phyloP scores from a whole-genome alignment of 2,329 filamentous ascomycete species.

The Calonectria ilicicola region DNA sequence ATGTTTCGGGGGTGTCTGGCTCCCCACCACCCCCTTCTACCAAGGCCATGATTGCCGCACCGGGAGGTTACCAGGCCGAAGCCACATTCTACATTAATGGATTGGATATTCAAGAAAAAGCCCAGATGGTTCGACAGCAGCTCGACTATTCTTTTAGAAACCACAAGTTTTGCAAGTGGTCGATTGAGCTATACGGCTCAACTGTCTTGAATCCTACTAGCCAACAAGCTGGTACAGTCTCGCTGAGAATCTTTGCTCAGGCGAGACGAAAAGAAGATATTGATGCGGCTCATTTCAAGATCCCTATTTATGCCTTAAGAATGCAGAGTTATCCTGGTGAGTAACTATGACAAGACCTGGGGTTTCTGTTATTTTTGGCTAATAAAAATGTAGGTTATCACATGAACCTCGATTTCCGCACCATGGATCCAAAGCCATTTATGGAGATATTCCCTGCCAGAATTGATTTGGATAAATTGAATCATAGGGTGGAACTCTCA shows the following conservation, averaged over 20 bases:
- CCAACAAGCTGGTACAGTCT: constrained; percentile 62
- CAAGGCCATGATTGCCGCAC: constrained; percentile 56
- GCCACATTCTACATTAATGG: constrained; percentile 57
- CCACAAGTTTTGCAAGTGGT: constrained; percentile 51
- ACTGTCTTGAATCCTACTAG: constrained; percentile 52
- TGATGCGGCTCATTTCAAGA: constrained; percentile 50
- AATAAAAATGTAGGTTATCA: constrained; percentile 48
- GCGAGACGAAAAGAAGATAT: constrained; percentile 52
- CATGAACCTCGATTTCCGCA: constrained; percentile 57
- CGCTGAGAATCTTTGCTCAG: constrained; percentile 60
- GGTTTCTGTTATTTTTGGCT: background rate
- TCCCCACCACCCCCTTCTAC: constrained; percentile 46
- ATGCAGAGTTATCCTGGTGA: constrained; percentile 53
- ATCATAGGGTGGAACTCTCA: constrained; percentile 46
- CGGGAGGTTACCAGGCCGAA: constrained; percentile 58
- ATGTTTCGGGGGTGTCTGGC: constrained; percentile 45
- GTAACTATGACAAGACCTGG: background rate
- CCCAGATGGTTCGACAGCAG: constrained; percentile 56
- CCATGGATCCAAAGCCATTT: constrained; percentile 55
- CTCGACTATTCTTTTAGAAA: constrained; percentile 47
- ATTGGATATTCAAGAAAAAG: constrained; percentile 57
- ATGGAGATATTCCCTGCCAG: constrained; percentile 57
- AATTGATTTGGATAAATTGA: constrained; percentile 43
- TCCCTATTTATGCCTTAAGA: constrained; percentile 51
- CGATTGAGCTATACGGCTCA: constrained; percentile 52